These are phyloP conservation scores for Aspergillus costaricaensis DNA, from an alignment of 2,329 filamentous ascomycete genomes.

Conservation along the genomic window DNA sequence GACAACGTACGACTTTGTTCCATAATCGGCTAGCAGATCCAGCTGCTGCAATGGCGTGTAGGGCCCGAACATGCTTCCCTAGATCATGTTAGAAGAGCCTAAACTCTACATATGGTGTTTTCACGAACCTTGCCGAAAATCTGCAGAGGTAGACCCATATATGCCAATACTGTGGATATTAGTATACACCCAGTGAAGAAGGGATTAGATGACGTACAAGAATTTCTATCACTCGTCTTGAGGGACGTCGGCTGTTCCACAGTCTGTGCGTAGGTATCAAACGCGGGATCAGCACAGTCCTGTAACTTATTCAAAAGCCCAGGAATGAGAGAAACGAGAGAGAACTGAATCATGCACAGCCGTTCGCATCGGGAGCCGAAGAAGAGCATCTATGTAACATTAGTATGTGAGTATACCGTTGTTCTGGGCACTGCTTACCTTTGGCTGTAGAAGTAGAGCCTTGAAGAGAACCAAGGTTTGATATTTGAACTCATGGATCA, in stretches of 20 bases:
- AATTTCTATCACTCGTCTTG: conserved; percentile 87
- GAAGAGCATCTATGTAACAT: conserved; percentile 78
- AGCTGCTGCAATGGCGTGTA: conserved; percentile 96
- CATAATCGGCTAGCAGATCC: conserved; percentile 87
- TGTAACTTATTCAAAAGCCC: conserved; percentile 88
- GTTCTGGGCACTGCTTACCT: conserved; percentile 57
- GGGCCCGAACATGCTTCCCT: conserved; percentile 92
- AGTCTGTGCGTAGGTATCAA: conserved; percentile 78
- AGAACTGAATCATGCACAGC: conserved; percentile 98
- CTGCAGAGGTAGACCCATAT: conserved; percentile 92
- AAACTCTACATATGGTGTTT: conserved; percentile 54
- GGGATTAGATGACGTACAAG: conserved; percentile 50
- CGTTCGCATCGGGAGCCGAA: conserved; percentile 95
- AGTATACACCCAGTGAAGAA: conserved; percentile 19
- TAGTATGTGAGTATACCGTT: conserved; percentile 10
- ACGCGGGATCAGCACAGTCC: conserved; percentile 91
- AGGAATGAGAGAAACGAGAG: conserved; percentile 90
- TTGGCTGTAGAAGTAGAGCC: conserved; percentile 88
- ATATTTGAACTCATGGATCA: conserved; percentile 92
- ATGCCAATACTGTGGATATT: conserved; percentile 66
- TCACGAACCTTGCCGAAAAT: conserved; percentile 79
- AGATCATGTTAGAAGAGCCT: conserved; percentile 28
- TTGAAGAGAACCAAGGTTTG: conserved; percentile 94
- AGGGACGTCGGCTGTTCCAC: conserved; percentile 78
- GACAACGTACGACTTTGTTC: conserved; percentile 95